Percentiles rank a stretch among this genome's conserved stretches.
These are phyloP conservation scores for Lactifluus rugatus DNA, from an alignment of 768 basidiomycete genomes.

Conservation along the genomic window DNA sequence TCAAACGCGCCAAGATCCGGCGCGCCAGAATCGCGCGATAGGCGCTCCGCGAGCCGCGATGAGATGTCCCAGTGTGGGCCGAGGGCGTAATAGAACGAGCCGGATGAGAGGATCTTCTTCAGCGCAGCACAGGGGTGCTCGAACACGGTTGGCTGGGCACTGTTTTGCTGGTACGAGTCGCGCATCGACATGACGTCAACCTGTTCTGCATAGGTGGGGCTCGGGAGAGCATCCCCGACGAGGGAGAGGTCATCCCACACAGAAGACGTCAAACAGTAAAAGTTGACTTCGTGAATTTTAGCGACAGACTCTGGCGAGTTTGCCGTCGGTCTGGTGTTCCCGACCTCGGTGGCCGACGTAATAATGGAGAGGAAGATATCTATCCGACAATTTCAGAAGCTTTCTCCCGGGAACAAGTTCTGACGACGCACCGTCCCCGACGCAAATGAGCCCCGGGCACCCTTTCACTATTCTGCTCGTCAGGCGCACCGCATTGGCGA, in stretches of 20 bases:
- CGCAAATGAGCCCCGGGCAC: constrained; percentile 71
- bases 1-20: constrained; percentile 58
- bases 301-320: constrained; percentile 56
- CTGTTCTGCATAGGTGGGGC: constrained; percentile 45
- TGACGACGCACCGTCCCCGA: constrained; percentile 53
- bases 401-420: not conserved
- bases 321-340: constrained; percentile 55
- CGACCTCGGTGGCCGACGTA: constrained; percentile 65
- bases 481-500: constrained; percentile 50
- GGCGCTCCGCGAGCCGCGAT: constrained; percentile 62
- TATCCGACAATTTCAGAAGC: constrained; percentile 22
- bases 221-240: constrained; percentile 43
- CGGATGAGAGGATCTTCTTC: constrained; percentile 83
- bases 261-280: constrained; percentile 77
- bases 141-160: constrained; percentile 39
- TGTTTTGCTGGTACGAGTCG: constrained; percentile 37
- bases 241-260: constrained; percentile 71
- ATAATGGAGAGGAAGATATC: constrained; percentile 84
- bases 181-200: constrained; percentile 33
- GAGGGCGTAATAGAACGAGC: constrained; percentile 87
- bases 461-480: constrained; percentile 71
- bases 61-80: constrained; percentile 86
- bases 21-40: constrained; percentile 40
- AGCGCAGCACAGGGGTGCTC: constrained; percentile 89
- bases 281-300: constrained; percentile 80